Evolutionary conservation across 2,329 filamentous ascomycete genomes (phyloP), one percentile per base, ranked within the genome.

Genomic region (Ophiognomonia clavigignenti-juglandacearum): DNA sequence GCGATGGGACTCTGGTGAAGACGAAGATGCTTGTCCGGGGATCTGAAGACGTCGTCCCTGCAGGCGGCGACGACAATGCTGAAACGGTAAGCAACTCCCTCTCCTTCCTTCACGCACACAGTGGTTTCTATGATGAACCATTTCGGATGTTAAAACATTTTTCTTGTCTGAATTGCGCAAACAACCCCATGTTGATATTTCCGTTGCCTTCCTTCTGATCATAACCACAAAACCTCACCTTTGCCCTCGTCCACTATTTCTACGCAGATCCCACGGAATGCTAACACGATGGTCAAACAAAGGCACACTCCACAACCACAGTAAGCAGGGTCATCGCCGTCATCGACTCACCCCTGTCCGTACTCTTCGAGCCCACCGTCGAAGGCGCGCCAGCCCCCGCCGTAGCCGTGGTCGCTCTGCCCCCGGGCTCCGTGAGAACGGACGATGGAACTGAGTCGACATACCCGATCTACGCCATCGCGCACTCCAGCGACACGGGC

Each of bases 141-240:
- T 88, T 85, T 79, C 90, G 91, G 91, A 96, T 96, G 88, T 93
- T 88, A 95, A 95, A 70, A 56, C 31, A 71, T 78, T 80, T 20
- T 64, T 77, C 75, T 80, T 80, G 78, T 82, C 85, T 85, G 86
- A 86, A 86, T 85, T 86, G 89, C 89, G 90, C 90, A 95, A 83
- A 82, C 3, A 89, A 85, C 75, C 57, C 78, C 79, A 74, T 96
- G 91, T 95, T 84, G 91, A 96, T 82, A 85, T 86, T 85, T 96
- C 91, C 90, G 91, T 96, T 96, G 91, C 90, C 91, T 96, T 96
- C 91, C 91, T 96, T 96, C 90, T 96, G 90, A 96, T 83, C 62
- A 54, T 59, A 47, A 57, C 59, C 56, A 51, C 53, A 48, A 48
- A 43, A 58, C 57, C 46, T 39, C 47, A 54, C 4, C 53, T 40